Conservation (phyloP, 768 basidiomycete species). For the Peribolospora kevripleyi region DNA sequence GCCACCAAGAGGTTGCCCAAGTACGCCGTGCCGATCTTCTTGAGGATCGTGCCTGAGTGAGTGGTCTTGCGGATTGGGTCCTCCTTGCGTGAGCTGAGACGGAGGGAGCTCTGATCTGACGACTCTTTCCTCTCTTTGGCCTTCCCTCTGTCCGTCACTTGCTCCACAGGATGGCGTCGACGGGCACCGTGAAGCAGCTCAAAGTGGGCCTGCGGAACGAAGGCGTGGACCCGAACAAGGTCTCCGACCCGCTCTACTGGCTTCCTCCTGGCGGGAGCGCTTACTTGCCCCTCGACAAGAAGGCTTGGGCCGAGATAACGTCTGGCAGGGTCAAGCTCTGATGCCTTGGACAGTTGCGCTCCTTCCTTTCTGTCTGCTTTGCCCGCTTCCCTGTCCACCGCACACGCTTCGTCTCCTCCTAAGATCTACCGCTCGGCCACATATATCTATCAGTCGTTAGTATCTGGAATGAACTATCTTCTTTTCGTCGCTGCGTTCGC, state of each 20-base stretch:
- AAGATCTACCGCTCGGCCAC: no score
- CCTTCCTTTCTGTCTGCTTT: no score
- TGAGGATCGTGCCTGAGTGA: constrained; percentile 6
- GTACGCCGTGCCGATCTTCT: constrained; percentile 9
- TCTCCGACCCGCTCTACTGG: constrained; percentile 5
- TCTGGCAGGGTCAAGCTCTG: constrained; percentile 3
- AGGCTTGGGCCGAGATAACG: constrained; percentile 3
- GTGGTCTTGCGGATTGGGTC: not conserved
- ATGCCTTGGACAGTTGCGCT: not conserved
- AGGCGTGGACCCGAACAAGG: constrained; percentile 7
- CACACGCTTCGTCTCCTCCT: no score
- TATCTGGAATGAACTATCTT: no score
- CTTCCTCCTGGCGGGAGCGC: not conserved
- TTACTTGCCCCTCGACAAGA: constrained; percentile 3
- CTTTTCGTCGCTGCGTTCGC: no score
- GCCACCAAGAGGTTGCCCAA: constrained; percentile 5
- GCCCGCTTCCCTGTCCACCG: no score
- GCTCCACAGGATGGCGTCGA: not conserved
- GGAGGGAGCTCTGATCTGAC: not conserved
- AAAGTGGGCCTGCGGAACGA: constrained; percentile 7
- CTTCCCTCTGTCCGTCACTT: not conserved
- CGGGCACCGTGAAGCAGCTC: constrained; percentile 5
- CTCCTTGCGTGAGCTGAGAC: no score
- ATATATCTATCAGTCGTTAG: no score
- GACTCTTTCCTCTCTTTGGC: not conserved